Evolutionary conservation across 2,329 filamentous ascomycete genomes (phyloP), one percentile per base, ranked within the genome.

Genomic region (Lachnellula occidentalis): DNA sequence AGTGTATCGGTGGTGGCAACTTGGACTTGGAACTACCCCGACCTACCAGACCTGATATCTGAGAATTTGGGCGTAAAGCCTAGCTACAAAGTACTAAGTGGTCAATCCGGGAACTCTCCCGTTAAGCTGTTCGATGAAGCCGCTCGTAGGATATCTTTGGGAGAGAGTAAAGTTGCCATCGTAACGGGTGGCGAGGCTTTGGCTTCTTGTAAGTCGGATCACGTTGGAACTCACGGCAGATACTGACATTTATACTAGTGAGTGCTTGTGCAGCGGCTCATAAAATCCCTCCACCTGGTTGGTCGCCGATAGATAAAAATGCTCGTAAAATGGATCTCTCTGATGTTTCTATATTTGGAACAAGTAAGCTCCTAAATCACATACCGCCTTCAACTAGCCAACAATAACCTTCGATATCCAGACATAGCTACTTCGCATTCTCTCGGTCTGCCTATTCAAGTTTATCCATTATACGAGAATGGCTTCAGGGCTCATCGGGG

Each of bases 381-480:
- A 6, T 8, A 58, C 45, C 45, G 19, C 34, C 6, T 34, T 21
- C 37, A 3, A 41, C 21, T 48, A 15, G 9, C 12, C 4, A 15
- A n/a, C 5, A 4, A 48, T 58, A 21, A 62, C 22, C 39, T 39
- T 56, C 6, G 42, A 45, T 4, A 24, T 12, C 14, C 84, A 31
- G 80, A 79, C 61, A 64, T 81, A 12, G 83, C 81, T 1, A 75
- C 77, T 1, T 70, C 72, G 2, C 83, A 87, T 61, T 72, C 72
- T 2, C 78, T 87, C 11, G 83, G 83, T 0, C 73, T 80, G 0
- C 83, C 85, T 0, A 83, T 87, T 11, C 84, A 88, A 34, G 73
- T 87, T 0, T 88, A 88, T 61, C 83, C 85, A 0, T 64, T 88
- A 0, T 87, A 85, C 61, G 85, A 87, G 60, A 86, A 85, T 58